Base-by-base conservation (phyloP, 1,284 basidiomycete genomes). In the Volvariella volvacea region DNA sequence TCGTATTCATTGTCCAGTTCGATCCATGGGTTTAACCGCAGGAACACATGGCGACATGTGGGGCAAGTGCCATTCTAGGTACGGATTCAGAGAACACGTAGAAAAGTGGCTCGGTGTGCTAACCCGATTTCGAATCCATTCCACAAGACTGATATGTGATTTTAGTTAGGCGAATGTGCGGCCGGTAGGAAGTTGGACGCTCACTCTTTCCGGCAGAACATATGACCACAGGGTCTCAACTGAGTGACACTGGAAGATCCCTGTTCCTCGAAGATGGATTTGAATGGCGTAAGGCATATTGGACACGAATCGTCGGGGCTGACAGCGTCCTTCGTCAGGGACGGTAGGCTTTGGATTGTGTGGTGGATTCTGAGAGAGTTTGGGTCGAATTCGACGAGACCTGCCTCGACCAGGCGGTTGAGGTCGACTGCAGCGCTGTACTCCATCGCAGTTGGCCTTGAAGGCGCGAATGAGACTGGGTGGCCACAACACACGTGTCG, bases 51-150 rank as follows among this genome's bases (percentile, higher is more conserved):
- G 32, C 82, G 66, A 56, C 83, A 86, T 6, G 79, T 73, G 9
- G 82, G 83, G 50, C 83, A 86, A 50, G 67, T 83, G n/a, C 82
- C 81, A 53, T 83, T 80, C 80, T 83, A 50, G 17, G 20, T 14
- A 38, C 30, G 34, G 22, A 19, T 15, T 14, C 4, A 41, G 34
- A 22, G 40, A 41, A n/a, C 32, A 33, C 2, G 16, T 20, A 41
- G 12, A 17, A 15, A 16, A 6, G 6, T 12, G 12, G 25, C 6
- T 28, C 12, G 19, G 4, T 3, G 19, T 3, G 56, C 70, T 44
- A 53, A 81, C 81, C 48, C 69, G 54, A 46, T 71, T 73, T 42
- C 63, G 63, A 47, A 86, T 80, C 82, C 83, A 86, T 57, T 81
- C 74, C 6, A 68, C 62, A 25, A 86, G 59, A 55, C 82, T 84